A percentile compares a stretch with the other conserved stretches of the same genome.
phyloP scores from a whole-genome alignment of 2,329 filamentous ascomycete genomes.

The Cladosporium velox region DNA sequence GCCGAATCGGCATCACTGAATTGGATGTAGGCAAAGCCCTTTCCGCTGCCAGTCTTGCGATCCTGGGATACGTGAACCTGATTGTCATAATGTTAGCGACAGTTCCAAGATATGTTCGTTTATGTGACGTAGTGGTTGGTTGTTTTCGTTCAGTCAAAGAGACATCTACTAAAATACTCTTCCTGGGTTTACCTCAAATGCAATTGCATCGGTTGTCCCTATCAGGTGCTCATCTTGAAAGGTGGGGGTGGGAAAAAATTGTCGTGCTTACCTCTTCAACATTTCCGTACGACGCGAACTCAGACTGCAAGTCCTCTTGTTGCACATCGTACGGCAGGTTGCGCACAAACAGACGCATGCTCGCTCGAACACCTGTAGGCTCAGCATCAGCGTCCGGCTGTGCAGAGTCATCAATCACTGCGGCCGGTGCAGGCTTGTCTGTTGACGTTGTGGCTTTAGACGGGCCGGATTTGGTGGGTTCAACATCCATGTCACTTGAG shows the following conservation, averaged over 20 bases:
- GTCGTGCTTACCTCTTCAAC: constrained; percentile 78
- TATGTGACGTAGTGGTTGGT: constrained; percentile 26
- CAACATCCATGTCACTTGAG: constrained; percentile 1
- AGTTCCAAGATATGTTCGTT: background rate
- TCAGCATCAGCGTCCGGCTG: constrained; percentile 2
- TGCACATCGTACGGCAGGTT: constrained; percentile 82
- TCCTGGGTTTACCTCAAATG: constrained; percentile 86
- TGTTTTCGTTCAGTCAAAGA: constrained; percentile 64
- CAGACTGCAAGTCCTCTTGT: constrained; percentile 71
- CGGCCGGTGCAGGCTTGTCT: background rate
- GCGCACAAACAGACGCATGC: constrained; percentile 79
- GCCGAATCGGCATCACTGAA: constrained; percentile 73
- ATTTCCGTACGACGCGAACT: constrained; percentile 72
- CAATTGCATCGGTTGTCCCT: constrained; percentile 98
- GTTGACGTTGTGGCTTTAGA: background rate
- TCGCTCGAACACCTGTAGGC: constrained; percentile 61
- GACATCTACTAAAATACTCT: constrained; percentile 99
- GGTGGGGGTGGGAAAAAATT: constrained; percentile 27
- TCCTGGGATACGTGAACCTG: constrained; percentile 86
- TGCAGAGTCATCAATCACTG: background rate
- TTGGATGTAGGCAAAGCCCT: constrained; percentile 87
- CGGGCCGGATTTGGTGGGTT: background rate
- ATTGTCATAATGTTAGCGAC: constrained; percentile 20
- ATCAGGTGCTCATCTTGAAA: constrained; percentile 94
- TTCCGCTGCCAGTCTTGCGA: constrained; percentile 68